Evolutionary conservation across 2,329 filamentous ascomycete species (phyloP).

Genomic region (Ophiosphaerella herpotricha): DNA sequence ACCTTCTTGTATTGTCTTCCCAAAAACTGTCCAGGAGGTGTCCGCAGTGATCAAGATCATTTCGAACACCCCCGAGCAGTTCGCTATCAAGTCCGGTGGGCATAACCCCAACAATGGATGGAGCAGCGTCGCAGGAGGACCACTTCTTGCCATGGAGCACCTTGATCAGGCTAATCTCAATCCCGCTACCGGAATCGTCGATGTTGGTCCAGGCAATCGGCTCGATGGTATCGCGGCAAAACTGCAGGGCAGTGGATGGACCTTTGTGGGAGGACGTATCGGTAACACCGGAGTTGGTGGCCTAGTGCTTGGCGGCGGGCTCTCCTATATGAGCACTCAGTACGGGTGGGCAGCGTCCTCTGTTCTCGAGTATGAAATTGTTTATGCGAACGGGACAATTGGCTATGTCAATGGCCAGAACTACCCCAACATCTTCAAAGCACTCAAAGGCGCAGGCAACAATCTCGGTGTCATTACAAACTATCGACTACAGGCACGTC

Average conservation of each 20-base stretch:
- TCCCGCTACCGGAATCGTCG: constrained; percentile 27
- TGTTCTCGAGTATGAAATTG: constrained; percentile 51
- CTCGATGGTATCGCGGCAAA: constrained; percentile 44
- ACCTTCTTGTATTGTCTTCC: constrained; percentile 39
- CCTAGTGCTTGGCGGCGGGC: constrained; percentile 51
- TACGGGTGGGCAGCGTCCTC: constrained; percentile 55
- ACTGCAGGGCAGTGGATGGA: constrained; percentile 45
- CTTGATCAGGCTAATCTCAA: constrained; percentile 35
- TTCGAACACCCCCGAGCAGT: constrained; percentile 46
- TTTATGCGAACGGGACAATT: constrained; percentile 53
- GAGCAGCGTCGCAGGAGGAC: constrained; percentile 51
- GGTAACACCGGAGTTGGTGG: constrained; percentile 55
- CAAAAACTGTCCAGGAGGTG: constrained; percentile 55
- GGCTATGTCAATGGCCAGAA: constrained; percentile 24
- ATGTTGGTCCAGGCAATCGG: constrained; percentile 41
- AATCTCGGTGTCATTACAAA: constrained; percentile 49
- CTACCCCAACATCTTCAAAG: constrained; percentile 43
- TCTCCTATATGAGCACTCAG: constrained; percentile 41
- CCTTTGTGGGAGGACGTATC: constrained; percentile 53
- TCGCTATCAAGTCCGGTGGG: constrained; percentile 61
- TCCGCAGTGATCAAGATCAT: constrained; percentile 58
- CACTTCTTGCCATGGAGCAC: constrained; percentile 52
- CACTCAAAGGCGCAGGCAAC: constrained; percentile 45
- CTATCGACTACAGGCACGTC: constrained; percentile 29
- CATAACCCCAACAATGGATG: constrained; percentile 55